Evolutionary conservation across 164 flowering plant species (phyloP).

Genomic region (Stephania yunnanensis): DNA sequence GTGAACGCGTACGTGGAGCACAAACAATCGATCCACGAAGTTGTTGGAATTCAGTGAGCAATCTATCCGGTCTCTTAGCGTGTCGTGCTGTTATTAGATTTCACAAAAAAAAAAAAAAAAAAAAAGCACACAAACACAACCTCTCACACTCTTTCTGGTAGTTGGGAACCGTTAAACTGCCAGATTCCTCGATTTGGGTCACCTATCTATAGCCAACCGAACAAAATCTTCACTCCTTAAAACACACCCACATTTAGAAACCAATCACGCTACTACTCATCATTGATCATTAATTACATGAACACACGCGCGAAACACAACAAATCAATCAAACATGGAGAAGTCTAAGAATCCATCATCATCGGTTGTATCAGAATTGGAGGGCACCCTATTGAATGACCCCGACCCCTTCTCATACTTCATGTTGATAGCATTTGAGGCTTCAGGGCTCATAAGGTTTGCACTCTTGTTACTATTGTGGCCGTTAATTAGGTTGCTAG

Average conservation of each 20-base stretch:
- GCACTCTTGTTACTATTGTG: conserved; percentile 50
- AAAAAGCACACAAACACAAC: too few species aligned
- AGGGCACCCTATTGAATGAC: conserved; percentile 63
- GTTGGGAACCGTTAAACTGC: conserved; percentile 16
- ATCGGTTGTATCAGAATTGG: conserved; percentile 58
- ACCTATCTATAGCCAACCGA: neutral
- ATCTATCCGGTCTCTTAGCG: conserved; percentile 18
- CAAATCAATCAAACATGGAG: conserved; percentile 14
- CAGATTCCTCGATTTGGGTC: conserved; percentile 1
- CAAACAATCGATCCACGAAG: neutral
- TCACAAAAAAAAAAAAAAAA: too few species aligned
- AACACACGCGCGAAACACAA: neutral
- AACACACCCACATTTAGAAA: neutral
- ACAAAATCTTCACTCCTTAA: neutral
- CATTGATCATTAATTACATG: too few species aligned
- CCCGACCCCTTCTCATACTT: conserved; percentile 72
- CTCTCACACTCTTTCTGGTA: neutral
- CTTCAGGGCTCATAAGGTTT: conserved; percentile 74
- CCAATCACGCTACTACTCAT: too few species aligned
- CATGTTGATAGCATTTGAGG: conserved; percentile 94
- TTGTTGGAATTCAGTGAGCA: conserved; percentile 23
- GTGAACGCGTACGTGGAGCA: conserved; percentile 8
- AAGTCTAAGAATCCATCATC: conserved; percentile 12
- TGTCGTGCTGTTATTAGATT: conserved; percentile 25
- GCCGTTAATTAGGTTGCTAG: conserved; percentile 60